These are phyloP conservation scores for Corynascus novoguineensis DNA, from an alignment of 495 filamentous ascomycete species.

Conservation along the genomic window DNA sequence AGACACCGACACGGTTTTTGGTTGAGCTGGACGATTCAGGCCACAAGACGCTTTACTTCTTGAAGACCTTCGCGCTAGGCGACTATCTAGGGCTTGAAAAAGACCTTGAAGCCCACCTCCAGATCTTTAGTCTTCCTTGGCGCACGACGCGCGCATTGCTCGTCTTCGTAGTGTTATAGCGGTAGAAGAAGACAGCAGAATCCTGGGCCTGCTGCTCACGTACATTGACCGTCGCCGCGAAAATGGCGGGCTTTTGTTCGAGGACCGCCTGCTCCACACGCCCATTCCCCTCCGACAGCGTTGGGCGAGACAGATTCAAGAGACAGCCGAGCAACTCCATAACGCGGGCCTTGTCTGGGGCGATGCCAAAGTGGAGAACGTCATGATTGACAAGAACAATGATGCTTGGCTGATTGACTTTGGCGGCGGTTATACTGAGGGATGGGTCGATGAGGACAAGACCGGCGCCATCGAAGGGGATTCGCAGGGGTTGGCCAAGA, in stretches of 20 bases:
- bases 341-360: slow-evolving; percentile 40
- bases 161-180: slow-evolving; percentile 1
- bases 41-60: slow-evolving; percentile 15
- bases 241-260: slow-evolving; percentile 3
- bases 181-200: background rate
- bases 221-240: slow-evolving; percentile 5
- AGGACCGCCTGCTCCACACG: background rate
- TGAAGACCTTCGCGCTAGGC: slow-evolving; percentile 3
- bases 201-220: slow-evolving; percentile 11
- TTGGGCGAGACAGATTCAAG: slow-evolving; percentile 17
- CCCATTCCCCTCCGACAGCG: slow-evolving; percentile 14
- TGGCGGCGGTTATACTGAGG: slow-evolving; percentile 41
- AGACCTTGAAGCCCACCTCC: slow-evolving; percentile 9
- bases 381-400: slow-evolving; percentile 39
- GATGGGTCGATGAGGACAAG: slow-evolving; percentile 39
- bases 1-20: slow-evolving; percentile 10
- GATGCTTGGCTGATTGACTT: slow-evolving; percentile 45
- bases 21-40: slow-evolving; percentile 14
- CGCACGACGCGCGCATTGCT: slow-evolving; percentile 1
- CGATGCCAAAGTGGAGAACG: slow-evolving; percentile 43
- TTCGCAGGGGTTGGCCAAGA: slow-evolving; percentile 22
- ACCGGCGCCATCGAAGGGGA: slow-evolving; percentile 40
- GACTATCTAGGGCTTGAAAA: background rate
- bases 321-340: slow-evolving; percentile 29
- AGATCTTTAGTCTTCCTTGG: slow-evolving; percentile 2